Evolutionary conservation across 345 rosid species (phyloP), one percentile per base, ranked within the genome.

Genomic region (Turritis glabra): DNA sequence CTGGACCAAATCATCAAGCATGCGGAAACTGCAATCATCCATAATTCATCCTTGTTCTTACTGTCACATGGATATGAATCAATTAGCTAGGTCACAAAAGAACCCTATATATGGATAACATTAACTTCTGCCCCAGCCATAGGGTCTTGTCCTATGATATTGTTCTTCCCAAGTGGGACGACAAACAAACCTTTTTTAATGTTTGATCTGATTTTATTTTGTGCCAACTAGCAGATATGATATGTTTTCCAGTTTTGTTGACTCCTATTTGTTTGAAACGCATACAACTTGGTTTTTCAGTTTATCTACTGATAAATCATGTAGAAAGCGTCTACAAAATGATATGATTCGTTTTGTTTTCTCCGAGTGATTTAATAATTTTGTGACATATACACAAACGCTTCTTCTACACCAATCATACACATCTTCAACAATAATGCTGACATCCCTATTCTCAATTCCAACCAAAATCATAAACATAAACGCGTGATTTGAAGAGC

Each of bases 1-100:
- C 4, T 66, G 41, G 78, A 58, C 43, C 72, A 57, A 58, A 67
- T 75, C 37, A 67, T 48, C 35, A 67, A 67, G 62, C 79, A 75
- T 75, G 79, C 68, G 35, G 35, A 29, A 74, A 37, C 5, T 58
- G 46, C 26, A 66, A 74, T 65, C 33, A 57, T 74, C 43, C 60
- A 74, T 57, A 30, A 67, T 60, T 57, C 54, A 67, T 22, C 8
- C 38, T 50, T 60, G 64, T 51, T 59, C 54, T 67, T 75, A 58
- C 19, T 75, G 29, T 75, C 79, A 67, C 79, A 67, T 67, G 74
- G 52, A 26, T 57, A 25, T 66, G 60, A 56, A 19, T 35, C 57
- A 32, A 35, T 48, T 74, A 37, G 67, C 22, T 63, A 56, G 18
- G 57, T 55, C 19, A 35, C 22, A 37, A 37, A 74, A 67, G 17